A percentile compares a stretch with the other conserved stretches of the same genome.
These are phyloP conservation scores for Hypoxylon trugodes DNA, from an alignment of 495 filamentous ascomycete species.

Conservation along the genomic window DNA sequence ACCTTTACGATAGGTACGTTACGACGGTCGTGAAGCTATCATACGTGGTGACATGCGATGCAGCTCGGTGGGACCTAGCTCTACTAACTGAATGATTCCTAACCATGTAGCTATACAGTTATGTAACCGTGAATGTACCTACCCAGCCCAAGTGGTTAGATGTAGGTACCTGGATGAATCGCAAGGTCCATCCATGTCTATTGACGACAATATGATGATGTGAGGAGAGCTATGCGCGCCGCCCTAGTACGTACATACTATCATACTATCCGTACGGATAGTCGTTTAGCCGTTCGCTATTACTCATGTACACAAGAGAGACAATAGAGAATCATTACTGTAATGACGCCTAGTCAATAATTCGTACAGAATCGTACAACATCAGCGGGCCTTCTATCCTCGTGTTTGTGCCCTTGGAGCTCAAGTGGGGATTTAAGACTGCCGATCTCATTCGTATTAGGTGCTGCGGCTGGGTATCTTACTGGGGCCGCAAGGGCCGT, in stretches of 20 bases:
- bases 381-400: slow-evolving; percentile 24
- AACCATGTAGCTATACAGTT: background rate
- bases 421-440: slow-evolving; percentile 27
- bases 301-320: slow-evolving; percentile 10
- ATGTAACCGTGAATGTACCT: too few species aligned
- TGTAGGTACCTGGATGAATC: slow-evolving; percentile 3
- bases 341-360: slow-evolving; percentile 20
- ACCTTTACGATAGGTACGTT: slow-evolving; percentile 35
- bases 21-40: slow-evolving; percentile 29
- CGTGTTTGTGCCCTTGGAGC: slow-evolving; percentile 33
- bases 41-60: slow-evolving; percentile 37
- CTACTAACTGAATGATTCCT: slow-evolving; percentile 3
- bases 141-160: slow-evolving; percentile 10
- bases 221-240: slow-evolving; percentile 5
- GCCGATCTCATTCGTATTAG: slow-evolving; percentile 44
- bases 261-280: background rate
- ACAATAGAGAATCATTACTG: slow-evolving; percentile 14
- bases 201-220: slow-evolving; percentile 25
- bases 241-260: background rate
- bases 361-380: slow-evolving; percentile 25
- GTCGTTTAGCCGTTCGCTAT: slow-evolving; percentile 11
- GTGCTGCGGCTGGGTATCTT: slow-evolving; percentile 28
- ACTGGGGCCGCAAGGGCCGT: slow-evolving; percentile 19
- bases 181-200: slow-evolving; percentile 21
- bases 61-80: slow-evolving; percentile 24